These are phyloP conservation scores for Penicillium expansum DNA, from an alignment of 2,329 filamentous ascomycete genomes.

Conservation along the genomic window DNA sequence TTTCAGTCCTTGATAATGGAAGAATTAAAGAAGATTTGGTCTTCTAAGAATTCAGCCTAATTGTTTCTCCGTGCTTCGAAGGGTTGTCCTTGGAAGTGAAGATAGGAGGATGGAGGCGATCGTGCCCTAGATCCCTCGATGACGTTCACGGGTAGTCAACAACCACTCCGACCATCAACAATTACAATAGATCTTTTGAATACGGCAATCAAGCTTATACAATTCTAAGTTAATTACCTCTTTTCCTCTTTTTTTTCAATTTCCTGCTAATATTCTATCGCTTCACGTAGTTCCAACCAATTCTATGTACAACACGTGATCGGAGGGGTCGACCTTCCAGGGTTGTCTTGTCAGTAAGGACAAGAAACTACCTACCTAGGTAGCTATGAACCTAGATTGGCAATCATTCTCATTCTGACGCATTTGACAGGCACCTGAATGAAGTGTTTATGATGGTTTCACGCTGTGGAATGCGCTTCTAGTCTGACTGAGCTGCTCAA, in stretches of 20 bases:
- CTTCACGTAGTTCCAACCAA: background rate
- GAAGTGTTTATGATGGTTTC: conserved; percentile 1
- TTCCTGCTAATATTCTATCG: too few species aligned
- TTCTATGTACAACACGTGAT: conserved; percentile 10
- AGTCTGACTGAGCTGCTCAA: background rate
- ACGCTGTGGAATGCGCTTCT: background rate
- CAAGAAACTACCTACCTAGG: too few species aligned
- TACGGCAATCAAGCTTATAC: too few species aligned
- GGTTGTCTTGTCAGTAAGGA: conserved; percentile 15
- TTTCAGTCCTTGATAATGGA: conserved; percentile 16
- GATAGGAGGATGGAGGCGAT: conserved; percentile 2
- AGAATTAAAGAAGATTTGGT: conserved; percentile 5
- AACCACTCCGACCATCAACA: background rate
- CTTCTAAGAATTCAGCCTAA: conserved; percentile 5
- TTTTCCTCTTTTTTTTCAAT: background rate
- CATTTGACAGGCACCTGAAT: conserved; percentile 9
- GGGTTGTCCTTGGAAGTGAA: conserved; percentile 10
- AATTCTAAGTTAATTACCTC: background rate
- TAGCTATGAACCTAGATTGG: conserved; percentile 15
- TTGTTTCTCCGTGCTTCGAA: conserved; percentile 6
- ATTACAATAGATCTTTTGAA: background rate
- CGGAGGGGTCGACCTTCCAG: conserved; percentile 10
- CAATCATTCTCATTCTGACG: conserved; percentile 8
- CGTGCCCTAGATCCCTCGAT: conserved; percentile 16
- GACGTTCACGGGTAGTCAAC: conserved; percentile 14